These are phyloP conservation scores for Hebeloma cylindrosporum DNA, from an alignment of 768 basidiomycete species.

Conservation along the genomic window DNA sequence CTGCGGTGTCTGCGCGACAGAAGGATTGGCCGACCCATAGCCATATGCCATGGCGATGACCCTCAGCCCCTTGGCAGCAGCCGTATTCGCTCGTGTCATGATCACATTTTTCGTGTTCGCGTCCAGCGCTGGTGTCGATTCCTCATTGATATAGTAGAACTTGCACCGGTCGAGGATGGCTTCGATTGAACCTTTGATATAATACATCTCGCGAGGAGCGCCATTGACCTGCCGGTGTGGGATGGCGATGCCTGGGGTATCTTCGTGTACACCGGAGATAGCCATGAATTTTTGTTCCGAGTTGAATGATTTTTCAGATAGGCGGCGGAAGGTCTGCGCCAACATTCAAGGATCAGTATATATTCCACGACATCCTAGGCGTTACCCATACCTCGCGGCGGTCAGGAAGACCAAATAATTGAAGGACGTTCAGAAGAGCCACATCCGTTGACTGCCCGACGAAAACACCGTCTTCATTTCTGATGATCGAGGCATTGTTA, in stretches of 20 bases:
- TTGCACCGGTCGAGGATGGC: conserved; percentile 82
- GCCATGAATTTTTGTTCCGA: conserved; percentile 96
- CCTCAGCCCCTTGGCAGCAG: conserved; percentile 76
- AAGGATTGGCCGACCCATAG: conserved; percentile 54
- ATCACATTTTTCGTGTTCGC: conserved; percentile 66
- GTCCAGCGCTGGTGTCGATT: conserved; percentile 83
- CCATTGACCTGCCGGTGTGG: conserved; percentile 31
- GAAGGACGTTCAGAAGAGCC: conserved; percentile 79
- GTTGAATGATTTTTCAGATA: conserved; percentile 85
- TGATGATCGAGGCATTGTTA: conserved; percentile 73
- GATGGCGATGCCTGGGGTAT: conserved; percentile 24
- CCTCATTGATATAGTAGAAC: conserved; percentile 87
- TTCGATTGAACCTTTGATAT: conserved; percentile 92
- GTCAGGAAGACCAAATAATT: conserved; percentile 65
- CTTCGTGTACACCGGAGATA: conserved; percentile 70
- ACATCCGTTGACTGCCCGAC: conserved; percentile 95
- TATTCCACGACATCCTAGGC: neutral
- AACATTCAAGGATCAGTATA: neutral
- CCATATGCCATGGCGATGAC: conserved; percentile 94
- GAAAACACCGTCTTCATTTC: conserved; percentile 68
- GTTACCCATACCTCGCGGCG: conserved; percentile 58
- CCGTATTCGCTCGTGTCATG: conserved; percentile 63
- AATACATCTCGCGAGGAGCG: conserved; percentile 69
- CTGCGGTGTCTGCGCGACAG: conserved; percentile 15
- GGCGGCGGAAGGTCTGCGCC: conserved; percentile 63